Conservation (phyloP, 176 grass and related monocot genomes). For the Hordeum marinum region DNA sequence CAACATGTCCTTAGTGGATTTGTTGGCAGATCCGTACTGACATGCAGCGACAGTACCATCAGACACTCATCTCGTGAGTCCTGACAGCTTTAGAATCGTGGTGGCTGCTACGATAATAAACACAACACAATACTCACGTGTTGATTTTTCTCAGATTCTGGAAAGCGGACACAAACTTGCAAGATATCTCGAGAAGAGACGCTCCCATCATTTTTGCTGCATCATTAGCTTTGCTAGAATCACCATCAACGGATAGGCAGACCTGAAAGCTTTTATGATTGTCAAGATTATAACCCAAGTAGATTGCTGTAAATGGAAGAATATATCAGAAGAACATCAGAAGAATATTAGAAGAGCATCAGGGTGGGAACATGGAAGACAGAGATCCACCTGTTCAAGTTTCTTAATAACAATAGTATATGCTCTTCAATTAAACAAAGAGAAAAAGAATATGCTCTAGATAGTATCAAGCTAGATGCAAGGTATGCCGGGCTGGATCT, state of each 20-base stretch:
- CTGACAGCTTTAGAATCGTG: slow-evolving; percentile 12
- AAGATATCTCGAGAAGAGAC: slow-evolving; percentile 54
- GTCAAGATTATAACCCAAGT: slow-evolving; percentile 4
- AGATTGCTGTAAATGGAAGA: slow-evolving; percentile 3
- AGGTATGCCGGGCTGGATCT: neutral
- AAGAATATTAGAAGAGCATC: slow-evolving; percentile 13
- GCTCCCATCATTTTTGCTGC: slow-evolving; percentile 54
- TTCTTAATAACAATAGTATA: neutral
- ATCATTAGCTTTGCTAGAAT: slow-evolving; percentile 20
- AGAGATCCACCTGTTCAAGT: neutral
- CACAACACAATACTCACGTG: slow-evolving; percentile 38
- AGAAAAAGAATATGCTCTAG: neutral
- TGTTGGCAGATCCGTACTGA: neutral
- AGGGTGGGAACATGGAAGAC: neutral
- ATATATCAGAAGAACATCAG: slow-evolving; percentile 15
- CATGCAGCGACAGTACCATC: neutral
- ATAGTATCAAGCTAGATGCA: neutral
- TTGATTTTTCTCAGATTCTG: slow-evolving; percentile 52
- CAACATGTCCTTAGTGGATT: too few species aligned
- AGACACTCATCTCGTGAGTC: neutral
- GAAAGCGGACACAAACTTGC: slow-evolving; percentile 59
- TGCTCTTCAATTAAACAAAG: neutral
- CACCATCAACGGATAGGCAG: slow-evolving; percentile 44
- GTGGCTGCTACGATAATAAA: neutral
- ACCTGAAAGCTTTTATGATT: slow-evolving; percentile 40